These are phyloP conservation scores for Hibiscus mutabilis DNA, from an alignment of 345 rosid genomes.

Conservation along the genomic window DNA sequence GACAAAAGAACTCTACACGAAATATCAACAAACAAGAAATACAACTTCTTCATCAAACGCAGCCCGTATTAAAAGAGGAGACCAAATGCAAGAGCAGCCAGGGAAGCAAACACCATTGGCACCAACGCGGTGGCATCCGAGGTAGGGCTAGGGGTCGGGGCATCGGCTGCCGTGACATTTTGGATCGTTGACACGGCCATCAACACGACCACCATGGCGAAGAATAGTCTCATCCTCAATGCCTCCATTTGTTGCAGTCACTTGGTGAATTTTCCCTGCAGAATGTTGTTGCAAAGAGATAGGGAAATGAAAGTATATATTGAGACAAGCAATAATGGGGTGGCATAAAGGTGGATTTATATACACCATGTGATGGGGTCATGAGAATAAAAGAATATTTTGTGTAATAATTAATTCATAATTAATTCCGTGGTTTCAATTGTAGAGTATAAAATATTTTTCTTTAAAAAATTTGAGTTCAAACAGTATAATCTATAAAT, in stretches of 20 bases:
- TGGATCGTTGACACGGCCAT: slow-evolving; percentile 24
- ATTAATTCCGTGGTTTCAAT: too few relatives aligned
- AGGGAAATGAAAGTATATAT: not conserved
- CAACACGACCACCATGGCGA: slow-evolving; percentile 22
- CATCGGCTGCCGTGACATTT: slow-evolving; percentile 30
- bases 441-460: too few relatives aligned
- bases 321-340: not conserved
- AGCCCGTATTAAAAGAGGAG: slow-evolving; percentile 18
- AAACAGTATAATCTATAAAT: too few relatives aligned
- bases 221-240: slow-evolving; percentile 26
- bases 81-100: slow-evolving; percentile 33
- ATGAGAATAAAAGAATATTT: not conserved
- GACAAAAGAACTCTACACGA: not conserved
- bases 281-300: not conserved
- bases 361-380: not conserved
- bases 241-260: not conserved
- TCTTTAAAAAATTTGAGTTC: too few relatives aligned
- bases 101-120: slow-evolving; percentile 31
- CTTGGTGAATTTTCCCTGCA: too few relatives aligned
- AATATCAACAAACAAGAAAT: not conserved
- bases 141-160: slow-evolving; percentile 37
- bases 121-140: slow-evolving; percentile 33
- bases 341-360: not conserved
- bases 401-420: not conserved
- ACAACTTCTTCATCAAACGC: not conserved